Percentiles rank a stretch among this genome's conserved stretches.
Evolutionary conservation across 2,329 filamentous ascomycete genomes (phyloP).

Genomic region (Colletotrichum tamarilloi): DNA sequence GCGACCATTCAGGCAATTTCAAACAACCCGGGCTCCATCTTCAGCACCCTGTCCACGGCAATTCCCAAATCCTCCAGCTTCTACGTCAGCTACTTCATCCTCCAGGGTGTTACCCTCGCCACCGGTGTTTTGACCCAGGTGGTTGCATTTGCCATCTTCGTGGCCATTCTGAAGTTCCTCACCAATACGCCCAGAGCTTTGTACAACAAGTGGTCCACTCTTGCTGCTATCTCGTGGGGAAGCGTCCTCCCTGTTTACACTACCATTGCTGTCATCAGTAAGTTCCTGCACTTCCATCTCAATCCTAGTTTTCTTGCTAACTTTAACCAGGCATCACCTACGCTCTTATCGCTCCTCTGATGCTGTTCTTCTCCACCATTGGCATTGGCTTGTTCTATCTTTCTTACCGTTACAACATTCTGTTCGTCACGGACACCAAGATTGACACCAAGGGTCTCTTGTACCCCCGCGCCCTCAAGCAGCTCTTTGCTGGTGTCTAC

Average conservation of each 20-base stretch:
- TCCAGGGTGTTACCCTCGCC: conserved; percentile 85
- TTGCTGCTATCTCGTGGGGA: conserved; percentile 80
- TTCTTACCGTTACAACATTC: conserved; percentile 86
- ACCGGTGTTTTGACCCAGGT: conserved; percentile 78
- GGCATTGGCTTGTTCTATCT: conserved; percentile 84
- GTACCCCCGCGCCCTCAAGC: conserved; percentile 89
- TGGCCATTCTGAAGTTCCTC: conserved; percentile 75
- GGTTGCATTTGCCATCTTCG: conserved; percentile 73
- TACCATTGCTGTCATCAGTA: conserved; percentile 77
- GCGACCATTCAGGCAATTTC: conserved; percentile 73
- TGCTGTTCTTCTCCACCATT: conserved; percentile 82
- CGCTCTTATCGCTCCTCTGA: conserved; percentile 84
- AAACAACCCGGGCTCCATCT: conserved; percentile 69
- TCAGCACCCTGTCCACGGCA: conserved; percentile 75
- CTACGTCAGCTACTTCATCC: conserved; percentile 83
- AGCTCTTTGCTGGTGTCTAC: conserved; percentile 85
- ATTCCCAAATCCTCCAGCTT: conserved; percentile 91
- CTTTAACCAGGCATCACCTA: conserved; percentile 72
- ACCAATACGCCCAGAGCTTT: conserved; percentile 83
- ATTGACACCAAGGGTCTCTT: conserved; percentile 91
- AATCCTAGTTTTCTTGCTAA: conserved; percentile 35
- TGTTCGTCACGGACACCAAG: conserved; percentile 82
- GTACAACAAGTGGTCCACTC: conserved; percentile 77
- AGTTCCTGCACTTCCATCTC: conserved; percentile 33
- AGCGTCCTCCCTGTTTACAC: conserved; percentile 80